Evolutionary conservation across 2,329 filamentous ascomycete genomes (phyloP), one percentile per base, ranked within the genome.

Genomic region (Pyrenophora seminiperda): DNA sequence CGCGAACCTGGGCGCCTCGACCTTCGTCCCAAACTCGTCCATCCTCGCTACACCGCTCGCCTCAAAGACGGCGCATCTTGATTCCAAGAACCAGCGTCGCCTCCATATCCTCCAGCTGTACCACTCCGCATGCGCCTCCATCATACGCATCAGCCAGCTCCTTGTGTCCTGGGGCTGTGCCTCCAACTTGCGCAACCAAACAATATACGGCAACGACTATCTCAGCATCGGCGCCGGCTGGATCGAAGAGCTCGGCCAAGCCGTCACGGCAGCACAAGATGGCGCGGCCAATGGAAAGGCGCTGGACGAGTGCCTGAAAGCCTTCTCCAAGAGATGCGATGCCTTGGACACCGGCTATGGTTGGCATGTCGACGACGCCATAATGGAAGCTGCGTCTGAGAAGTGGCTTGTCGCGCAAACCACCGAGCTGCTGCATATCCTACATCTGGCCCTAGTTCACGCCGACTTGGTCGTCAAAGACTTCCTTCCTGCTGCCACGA

Each of bases 361-460:
- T 31, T 84, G 79, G 80, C 66, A 77, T 53, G 70, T 76, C 31
- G 65, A 76, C 30, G 72, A 77, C 42, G 73, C 75, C 9, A 76
- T 83, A 18, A 78, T 80, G 17, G 80, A 83, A 34, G 78, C 83
- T 30, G 77, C 80, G 1, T 83, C 85, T 18, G 80, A 82, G 29
- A 77, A 82, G 42, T 93, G 87, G 84, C 73, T 81, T 18, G 79
- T 80, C 46, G 84, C 81, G 4, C 75, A 85, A 19, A 76, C 91
- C 17, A 83, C 85, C 11, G 90, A 96, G 70, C 81, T 88, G 34
- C 78, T 88, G 31, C 88, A 94, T 66, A 81, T 87, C 32, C 78
- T 94, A 72, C 86, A 90, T 40, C 78, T 91, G 13, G 75, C 91
- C 18, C 89, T 92, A 61, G 81, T 90, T 58, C 78, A 89, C 15